Evolutionary conservation across 2,329 filamentous ascomycete species (phyloP).

Genomic region (Hymenoscyphus fraxineus): DNA sequence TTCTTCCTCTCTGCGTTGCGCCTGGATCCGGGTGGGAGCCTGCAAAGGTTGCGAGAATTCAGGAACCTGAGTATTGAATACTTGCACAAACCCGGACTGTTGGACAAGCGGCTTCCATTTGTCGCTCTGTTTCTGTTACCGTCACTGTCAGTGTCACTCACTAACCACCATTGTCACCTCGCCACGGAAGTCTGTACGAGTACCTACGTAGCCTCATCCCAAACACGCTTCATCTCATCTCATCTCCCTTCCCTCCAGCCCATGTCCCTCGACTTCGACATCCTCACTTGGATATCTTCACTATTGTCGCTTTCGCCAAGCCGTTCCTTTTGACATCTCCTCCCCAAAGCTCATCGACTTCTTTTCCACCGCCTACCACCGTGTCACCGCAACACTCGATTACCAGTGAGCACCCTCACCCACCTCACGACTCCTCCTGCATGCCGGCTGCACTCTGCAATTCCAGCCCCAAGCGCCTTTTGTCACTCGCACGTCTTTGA

Average conservation of each 20-base stretch:
- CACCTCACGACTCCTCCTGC: conserved; percentile 15
- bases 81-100: not conserved
- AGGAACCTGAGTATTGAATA: not conserved
- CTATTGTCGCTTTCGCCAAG: not conserved
- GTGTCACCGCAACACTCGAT: not conserved
- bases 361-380: not conserved
- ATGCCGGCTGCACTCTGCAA: conserved; percentile 11
- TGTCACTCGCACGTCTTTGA: conserved; percentile 6
- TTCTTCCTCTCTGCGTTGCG: conserved; percentile 2
- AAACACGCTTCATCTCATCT: not conserved
- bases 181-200: not conserved
- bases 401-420: not conserved
- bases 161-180: not conserved
- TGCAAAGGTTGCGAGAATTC: not conserved
- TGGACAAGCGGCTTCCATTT: not conserved
- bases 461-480: conserved; percentile 16
- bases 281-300: conserved; percentile 9
- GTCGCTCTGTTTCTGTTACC: not conserved
- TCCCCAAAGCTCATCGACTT: not conserved
- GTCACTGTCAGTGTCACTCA: not conserved
- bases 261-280: not conserved
- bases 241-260: not conserved
- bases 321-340: not conserved
- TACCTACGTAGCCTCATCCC: conserved; percentile 1
- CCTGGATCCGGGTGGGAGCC: not conserved